A percentile compares a stretch with the other conserved stretches of the same genome.
phyloP scores from a whole-genome alignment of 352 stramenopile genomes.

The Blastocystis hominis region DNA sequence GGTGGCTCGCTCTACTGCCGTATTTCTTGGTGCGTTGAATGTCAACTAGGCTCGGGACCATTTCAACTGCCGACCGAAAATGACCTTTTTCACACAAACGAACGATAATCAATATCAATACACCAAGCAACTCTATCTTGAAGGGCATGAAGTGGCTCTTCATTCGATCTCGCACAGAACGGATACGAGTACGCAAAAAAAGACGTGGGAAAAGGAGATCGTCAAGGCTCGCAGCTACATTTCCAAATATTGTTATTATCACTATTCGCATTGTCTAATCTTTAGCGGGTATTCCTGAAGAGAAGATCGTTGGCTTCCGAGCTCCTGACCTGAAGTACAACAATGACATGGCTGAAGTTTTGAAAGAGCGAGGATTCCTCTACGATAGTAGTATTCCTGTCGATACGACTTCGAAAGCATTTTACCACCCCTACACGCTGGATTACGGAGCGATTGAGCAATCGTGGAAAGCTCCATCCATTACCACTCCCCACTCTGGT shows the following conservation, averaged over 20 bases:
- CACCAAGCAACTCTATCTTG: slow-evolving; percentile 43
- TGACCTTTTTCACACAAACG: slow-evolving; percentile 52
- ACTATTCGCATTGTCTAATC: neutral
- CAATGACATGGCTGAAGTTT: slow-evolving; percentile 3
- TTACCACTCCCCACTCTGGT: neutral
- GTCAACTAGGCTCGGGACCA: neutral
- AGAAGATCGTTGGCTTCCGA: slow-evolving; percentile 19
- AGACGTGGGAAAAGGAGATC: slow-evolving; percentile 18
- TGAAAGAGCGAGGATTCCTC: slow-evolving; percentile 23
- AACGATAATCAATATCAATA: slow-evolving; percentile 55
- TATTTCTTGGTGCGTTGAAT: neutral
- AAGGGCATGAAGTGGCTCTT: slow-evolving; percentile 25
- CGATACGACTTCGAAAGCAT: neutral
- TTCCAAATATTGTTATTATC: neutral
- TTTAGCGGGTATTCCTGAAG: slow-evolving; percentile 8
- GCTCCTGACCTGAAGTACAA: slow-evolving; percentile 54
- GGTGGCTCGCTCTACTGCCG: neutral
- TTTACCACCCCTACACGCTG: slow-evolving; percentile 20
- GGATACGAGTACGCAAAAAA: neutral
- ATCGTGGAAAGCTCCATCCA: neutral
- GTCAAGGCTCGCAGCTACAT: slow-evolving; percentile 39
- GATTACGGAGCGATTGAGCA: slow-evolving; percentile 40
- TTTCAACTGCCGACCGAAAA: slow-evolving; percentile 16
- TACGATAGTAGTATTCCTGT: slow-evolving; percentile 44
- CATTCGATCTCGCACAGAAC: slow-evolving; percentile 7